Conservation (phyloP, 352 stramenopile genomes). For the Elongisporangium anandrum region DNA sequence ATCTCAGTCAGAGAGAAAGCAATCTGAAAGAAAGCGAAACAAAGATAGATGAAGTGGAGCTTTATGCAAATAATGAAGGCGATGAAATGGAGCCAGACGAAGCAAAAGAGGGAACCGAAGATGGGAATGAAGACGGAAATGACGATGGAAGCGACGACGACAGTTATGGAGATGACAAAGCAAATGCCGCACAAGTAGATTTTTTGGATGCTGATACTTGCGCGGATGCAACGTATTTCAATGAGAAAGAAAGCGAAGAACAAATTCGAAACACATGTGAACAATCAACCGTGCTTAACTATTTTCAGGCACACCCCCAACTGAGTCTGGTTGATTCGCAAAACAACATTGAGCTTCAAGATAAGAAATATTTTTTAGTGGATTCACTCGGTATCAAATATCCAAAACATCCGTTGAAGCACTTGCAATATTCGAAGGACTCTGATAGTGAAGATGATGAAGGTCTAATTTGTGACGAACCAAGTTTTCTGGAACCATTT, state of each 20-base stretch:
- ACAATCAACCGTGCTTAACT: neutral
- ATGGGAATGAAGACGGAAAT: slow-evolving; percentile 26
- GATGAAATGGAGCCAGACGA: slow-evolving; percentile 1
- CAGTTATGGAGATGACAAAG: slow-evolving; percentile 18
- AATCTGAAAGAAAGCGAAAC: neutral
- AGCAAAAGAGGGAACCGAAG: slow-evolving; percentile 9
- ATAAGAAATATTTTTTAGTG: slow-evolving; percentile 12
- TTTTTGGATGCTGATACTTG: slow-evolving; percentile 39
- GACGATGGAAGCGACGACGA: slow-evolving; percentile 43
- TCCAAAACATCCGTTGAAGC: slow-evolving; percentile 23
- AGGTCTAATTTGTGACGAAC: slow-evolving; percentile 6
- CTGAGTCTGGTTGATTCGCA: neutral
- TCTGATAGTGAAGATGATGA: neutral
- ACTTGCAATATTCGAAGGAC: neutral
- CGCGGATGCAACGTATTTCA: slow-evolving; percentile 37
- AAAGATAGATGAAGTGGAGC: slow-evolving; percentile 3
- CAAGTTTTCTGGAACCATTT: slow-evolving; percentile 15
- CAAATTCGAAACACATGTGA: neutral
- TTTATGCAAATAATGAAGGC: slow-evolving; percentile 8
- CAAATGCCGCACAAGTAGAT: slow-evolving; percentile 8
- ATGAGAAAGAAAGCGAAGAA: slow-evolving; percentile 29
- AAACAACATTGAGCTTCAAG: slow-evolving; percentile 1
- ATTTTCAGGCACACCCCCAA: neutral
- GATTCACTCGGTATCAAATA: slow-evolving; percentile 6
- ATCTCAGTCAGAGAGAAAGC: neutral